Conservation (phyloP, 2,329 filamentous ascomycete genomes). For the Lecanicillium sp. region DNA sequence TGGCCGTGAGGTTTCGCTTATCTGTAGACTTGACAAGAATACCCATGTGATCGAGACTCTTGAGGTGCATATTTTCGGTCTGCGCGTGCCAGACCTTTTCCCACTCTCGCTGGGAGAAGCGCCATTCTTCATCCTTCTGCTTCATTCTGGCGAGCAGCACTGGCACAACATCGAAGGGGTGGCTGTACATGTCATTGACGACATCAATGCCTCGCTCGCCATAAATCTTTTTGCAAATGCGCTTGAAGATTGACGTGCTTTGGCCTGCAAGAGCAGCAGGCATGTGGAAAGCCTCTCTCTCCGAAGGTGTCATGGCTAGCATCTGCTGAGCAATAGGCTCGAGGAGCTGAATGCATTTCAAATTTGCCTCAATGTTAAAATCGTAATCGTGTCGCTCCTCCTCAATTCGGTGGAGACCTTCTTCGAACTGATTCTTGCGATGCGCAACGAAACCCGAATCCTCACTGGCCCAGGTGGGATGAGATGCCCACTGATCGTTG, state of each 20-base stretch:
- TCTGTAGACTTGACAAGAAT: conserved; percentile 82
- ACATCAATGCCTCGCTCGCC: conserved; percentile 81
- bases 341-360: conserved; percentile 89
- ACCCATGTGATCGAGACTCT: conserved; percentile 93
- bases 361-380: conserved; percentile 93
- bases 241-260: conserved; percentile 93
- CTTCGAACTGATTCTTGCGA: conserved; percentile 91
- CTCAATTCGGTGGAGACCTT: conserved; percentile 90
- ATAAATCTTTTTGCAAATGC: conserved; percentile 96
- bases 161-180: conserved; percentile 81
- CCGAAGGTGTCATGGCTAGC: conserved; percentile 64
- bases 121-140: conserved; percentile 96
- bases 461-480: conserved; percentile 97
- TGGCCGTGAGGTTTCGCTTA: conserved; percentile 84
- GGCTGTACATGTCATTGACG: conserved; percentile 75
- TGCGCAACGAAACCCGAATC: conserved; percentile 97
- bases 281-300: conserved; percentile 68
- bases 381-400: conserved; percentile 98
- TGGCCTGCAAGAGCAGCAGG: conserved; percentile 80
- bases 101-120: conserved; percentile 94
- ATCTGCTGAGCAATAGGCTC: conserved; percentile 92
- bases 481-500: conserved; percentile 97
- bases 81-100: conserved; percentile 98
- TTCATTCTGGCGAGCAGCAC: conserved; percentile 84
- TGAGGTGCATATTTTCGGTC: conserved; percentile 90